These are phyloP conservation scores for Peterozyma xylosa DNA, from an alignment of 805 yeast genomes.

Conservation along the genomic window DNA sequence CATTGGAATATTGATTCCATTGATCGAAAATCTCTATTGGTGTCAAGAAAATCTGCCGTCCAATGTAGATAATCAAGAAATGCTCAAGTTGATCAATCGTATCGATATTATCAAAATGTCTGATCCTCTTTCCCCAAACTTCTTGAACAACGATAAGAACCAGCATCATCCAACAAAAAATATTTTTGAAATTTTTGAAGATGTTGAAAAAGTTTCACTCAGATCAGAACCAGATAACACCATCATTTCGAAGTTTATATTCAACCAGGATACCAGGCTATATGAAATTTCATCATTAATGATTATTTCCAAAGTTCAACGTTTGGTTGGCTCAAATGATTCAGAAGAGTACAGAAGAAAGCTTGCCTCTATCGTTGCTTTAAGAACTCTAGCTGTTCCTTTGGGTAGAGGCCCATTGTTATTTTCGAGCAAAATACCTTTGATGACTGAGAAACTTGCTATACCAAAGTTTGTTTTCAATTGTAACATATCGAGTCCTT, in stretches of 20 bases:
- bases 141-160: constrained; percentile 29
- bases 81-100: constrained; percentile 21
- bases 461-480: constrained; percentile 70
- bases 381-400: constrained; percentile 70
- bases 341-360: constrained; percentile 40
- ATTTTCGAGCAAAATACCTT: constrained; percentile 61
- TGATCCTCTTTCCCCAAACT: neutral
- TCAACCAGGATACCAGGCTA: constrained; percentile 71
- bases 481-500: constrained; percentile 52
- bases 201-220: constrained; percentile 42
- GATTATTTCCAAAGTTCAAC: constrained; percentile 63
- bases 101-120: constrained; percentile 4
- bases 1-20: constrained; percentile 58
- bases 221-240: constrained; percentile 64
- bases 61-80: constrained; percentile 61
- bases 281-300: constrained; percentile 67
- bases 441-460: constrained; percentile 79
- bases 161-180: constrained; percentile 12
- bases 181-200: constrained; percentile 27
- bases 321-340: constrained; percentile 10
- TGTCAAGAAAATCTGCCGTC: constrained; percentile 47
- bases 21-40: constrained; percentile 50
- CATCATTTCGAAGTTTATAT: constrained; percentile 62
- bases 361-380: constrained; percentile 52
- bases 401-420: constrained; percentile 74